Conservation (phyloP, 768 basidiomycete genomes). For the Pleurotus tuoliensis region DNA sequence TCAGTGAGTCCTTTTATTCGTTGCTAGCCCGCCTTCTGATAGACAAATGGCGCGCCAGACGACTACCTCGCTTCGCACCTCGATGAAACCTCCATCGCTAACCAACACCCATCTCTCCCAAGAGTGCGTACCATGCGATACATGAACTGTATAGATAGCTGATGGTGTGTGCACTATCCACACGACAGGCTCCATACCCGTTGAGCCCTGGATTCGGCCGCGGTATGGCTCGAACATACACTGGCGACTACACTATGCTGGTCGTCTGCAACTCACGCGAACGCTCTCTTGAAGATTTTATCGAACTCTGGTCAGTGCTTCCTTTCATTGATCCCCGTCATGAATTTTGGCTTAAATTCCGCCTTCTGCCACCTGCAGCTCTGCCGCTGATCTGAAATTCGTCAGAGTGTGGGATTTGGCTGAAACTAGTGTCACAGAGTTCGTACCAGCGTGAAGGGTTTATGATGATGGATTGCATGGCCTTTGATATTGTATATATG, state of each 20-base stretch:
- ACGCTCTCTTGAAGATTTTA: neutral
- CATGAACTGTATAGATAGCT: too few species aligned
- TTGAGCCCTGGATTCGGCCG: neutral
- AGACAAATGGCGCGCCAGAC: neutral
- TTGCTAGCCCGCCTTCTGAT: neutral
- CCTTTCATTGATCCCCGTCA: neutral
- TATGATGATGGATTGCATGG: too few species aligned
- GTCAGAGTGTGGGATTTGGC: conserved; percentile 4
- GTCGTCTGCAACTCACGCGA: neutral
- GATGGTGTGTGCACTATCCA: too few species aligned
- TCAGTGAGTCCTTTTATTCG: conserved; percentile 19
- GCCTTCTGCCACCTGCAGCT: neutral
- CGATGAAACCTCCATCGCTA: neutral
- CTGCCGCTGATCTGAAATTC: neutral
- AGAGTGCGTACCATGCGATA: neutral
- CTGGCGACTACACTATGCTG: neutral
- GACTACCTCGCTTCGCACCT: neutral
- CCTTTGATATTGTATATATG: too few species aligned
- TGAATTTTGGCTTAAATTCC: too few species aligned
- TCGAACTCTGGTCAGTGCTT: neutral
- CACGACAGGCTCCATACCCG: neutral
- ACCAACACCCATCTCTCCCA: neutral
- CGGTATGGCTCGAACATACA: neutral
- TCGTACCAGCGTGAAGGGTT: neutral
- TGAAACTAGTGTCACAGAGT: conserved; percentile 3